Conservation (phyloP, 164 flowering plant species). For the Umbilicus rupestris region DNA sequence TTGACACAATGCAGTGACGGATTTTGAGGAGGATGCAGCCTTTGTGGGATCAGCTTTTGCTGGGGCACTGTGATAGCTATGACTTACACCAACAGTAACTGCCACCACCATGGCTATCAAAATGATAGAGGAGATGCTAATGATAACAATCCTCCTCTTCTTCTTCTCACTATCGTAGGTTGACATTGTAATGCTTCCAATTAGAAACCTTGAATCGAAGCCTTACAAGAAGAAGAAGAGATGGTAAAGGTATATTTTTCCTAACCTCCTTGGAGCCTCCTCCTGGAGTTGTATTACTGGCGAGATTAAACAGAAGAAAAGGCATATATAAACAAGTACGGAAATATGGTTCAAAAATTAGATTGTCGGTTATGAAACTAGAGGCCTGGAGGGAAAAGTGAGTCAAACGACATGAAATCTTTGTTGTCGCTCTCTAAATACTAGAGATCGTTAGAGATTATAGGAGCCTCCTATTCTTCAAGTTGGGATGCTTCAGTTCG, state of each 20-base stretch:
- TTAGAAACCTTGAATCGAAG: background rate
- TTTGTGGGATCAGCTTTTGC: background rate
- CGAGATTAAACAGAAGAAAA: background rate
- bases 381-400: background rate
- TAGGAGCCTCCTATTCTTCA: background rate
- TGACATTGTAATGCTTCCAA: constrained; percentile 1
- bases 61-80: constrained; percentile 1
- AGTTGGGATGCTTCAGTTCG: background rate
- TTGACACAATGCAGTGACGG: constrained; percentile 41
- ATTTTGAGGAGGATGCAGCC: constrained; percentile 27
- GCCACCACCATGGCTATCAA: constrained; percentile 9
- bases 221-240: constrained; percentile 6
- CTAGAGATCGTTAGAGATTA: background rate
- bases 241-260: background rate
- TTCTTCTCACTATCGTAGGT: constrained; percentile 2
- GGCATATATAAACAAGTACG: constrained; percentile 1
- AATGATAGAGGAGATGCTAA: constrained; percentile 8
- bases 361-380: constrained; percentile 1
- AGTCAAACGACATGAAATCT: background rate
- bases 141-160: constrained; percentile 4
- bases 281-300: background rate
- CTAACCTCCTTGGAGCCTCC: background rate
- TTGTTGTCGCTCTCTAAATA: background rate
- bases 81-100: background rate
- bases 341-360: background rate